These are phyloP conservation scores for Fragilaria radians DNA, from an alignment of 108 stramenopile species.

Conservation along the genomic window DNA sequence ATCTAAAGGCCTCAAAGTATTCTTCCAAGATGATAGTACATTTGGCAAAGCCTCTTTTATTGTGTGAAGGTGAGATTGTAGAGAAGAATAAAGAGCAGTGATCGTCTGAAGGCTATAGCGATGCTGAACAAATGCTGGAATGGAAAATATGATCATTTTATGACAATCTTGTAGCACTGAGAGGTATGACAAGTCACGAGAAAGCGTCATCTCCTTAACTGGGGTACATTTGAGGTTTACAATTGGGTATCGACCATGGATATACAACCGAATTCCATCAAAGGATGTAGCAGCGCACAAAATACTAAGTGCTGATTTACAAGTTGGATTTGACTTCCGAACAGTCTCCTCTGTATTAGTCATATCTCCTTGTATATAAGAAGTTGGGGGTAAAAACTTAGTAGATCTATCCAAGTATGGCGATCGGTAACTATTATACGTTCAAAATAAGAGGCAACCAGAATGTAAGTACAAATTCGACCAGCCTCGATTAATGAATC, in stretches of 20 bases:
- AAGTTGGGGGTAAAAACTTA: constrained; percentile 29
- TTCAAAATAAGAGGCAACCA: too few relatives aligned
- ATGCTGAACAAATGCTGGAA: constrained; percentile 39
- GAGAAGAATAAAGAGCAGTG: constrained; percentile 49
- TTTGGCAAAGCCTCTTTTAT: constrained; percentile 30
- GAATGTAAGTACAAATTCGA: too few relatives aligned
- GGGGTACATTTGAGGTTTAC: not conserved
- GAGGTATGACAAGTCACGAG: constrained; percentile 31
- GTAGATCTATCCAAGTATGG: constrained; percentile 31
- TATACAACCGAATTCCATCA: constrained; percentile 39
- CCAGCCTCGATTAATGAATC: too few relatives aligned
- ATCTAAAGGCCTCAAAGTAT: constrained; percentile 67
- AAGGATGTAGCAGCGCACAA: constrained; percentile 46
- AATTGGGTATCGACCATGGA: constrained; percentile 73
- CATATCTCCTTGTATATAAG: constrained; percentile 14
- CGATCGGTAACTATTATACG: constrained; percentile 21
- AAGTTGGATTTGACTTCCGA: constrained; percentile 20
- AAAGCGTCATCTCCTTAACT: constrained; percentile 18
- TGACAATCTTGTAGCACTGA: constrained; percentile 8
- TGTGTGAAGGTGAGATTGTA: constrained; percentile 37
- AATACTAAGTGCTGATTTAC: constrained; percentile 51
- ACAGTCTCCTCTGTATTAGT: constrained; percentile 5
- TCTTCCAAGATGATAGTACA: constrained; percentile 44
- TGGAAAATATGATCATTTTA: constrained; percentile 28
- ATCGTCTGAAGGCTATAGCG: constrained; percentile 58